Percentiles rank a stretch among this genome's conserved stretches.
phyloP scores from a whole-genome alignment of 225 moss, liverwort and hornwort genomes.

The Marchantia polymorpha region DNA sequence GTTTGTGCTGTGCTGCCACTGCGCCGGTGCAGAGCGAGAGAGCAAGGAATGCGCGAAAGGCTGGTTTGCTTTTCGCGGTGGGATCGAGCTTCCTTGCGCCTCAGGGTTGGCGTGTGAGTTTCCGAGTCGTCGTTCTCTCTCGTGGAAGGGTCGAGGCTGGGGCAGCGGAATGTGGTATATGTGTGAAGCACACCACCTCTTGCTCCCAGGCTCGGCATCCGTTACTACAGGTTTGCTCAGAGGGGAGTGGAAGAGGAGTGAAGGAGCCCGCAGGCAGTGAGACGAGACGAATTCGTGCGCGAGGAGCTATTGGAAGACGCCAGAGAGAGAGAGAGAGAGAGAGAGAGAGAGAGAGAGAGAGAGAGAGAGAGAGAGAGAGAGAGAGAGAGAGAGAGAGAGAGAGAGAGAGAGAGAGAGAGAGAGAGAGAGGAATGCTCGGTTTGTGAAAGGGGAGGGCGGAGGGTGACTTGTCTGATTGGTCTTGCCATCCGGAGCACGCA shows the following conservation, averaged over 20 bases:
- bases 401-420: too few relatives aligned
- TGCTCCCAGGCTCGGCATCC: background rate
- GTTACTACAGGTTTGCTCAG: background rate
- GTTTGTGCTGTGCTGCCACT: too few relatives aligned
- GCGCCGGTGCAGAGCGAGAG: too few relatives aligned
- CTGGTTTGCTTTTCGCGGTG: background rate
- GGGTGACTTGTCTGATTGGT: background rate
- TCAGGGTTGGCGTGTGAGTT: background rate
- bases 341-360: background rate
- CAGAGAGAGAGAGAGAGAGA: background rate
- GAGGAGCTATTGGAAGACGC: background rate
- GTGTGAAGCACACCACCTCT: background rate
- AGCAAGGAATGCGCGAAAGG: background rate
- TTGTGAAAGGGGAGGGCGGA: background rate
- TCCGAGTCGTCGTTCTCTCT: background rate
- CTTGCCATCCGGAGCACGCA: background rate
- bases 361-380: background rate
- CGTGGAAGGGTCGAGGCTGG: background rate
- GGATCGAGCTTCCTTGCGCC: background rate
- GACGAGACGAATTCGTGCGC: background rate
- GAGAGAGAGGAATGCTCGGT: background rate
- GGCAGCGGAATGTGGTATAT: background rate
- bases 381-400: background rate
- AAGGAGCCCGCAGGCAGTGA: background rate
- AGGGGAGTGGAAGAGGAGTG: background rate